Base-by-base conservation (phyloP, 371 early-diverging fungal genomes). In the Syncephalis plumigaleata region DNA sequence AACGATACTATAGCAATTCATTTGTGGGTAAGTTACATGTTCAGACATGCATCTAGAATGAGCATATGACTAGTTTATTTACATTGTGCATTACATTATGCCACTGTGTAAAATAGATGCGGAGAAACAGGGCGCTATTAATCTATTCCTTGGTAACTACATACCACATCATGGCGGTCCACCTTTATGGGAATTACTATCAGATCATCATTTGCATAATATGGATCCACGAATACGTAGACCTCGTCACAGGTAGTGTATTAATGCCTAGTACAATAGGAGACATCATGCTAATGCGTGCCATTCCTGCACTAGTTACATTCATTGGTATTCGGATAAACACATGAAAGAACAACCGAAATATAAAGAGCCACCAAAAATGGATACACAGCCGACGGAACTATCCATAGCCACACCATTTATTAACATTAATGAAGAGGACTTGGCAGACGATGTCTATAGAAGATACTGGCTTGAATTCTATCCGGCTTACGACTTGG, bases 51-150 rank as follows among this genome's bases (percentile, higher is more conserved):
- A n/a, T n/a, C n/a, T n/a, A n/a, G n/a, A n/a, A n/a, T n/a, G n/a
- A n/a, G n/a, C n/a, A n/a, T n/a, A n/a, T n/a, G n/a, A n/a, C n/a
- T n/a, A n/a, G n/a, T n/a, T n/a, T n/a, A n/a, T n/a, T n/a, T n/a
- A n/a, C n/a, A n/a, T n/a, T n/a, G n/a, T n/a, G n/a, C n/a, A n/a
- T n/a, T n/a, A n/a, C n/a, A n/a, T n/a, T n/a, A n/a, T n/a, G n/a
- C n/a, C n/a, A n/a, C n/a, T n/a, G n/a, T n/a, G n/a, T n/a, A n/a
- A n/a, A 55, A 9, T 54, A 76, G 97, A 97, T 61, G 83, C 86
- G 31, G 98, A 97, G 56, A 91, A 93, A 53, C 94, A 97, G 51
- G 88, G 85, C 52, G 87, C 93, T 0, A 94, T 97, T 49, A 93
- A 92, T 51, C 58, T 89, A 16, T 97, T 97, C 55, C 62, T 97